phyloP scores from a whole-genome alignment of 2,329 filamentous ascomycete genomes.

The Neofusicoccum cordaticola region DNA sequence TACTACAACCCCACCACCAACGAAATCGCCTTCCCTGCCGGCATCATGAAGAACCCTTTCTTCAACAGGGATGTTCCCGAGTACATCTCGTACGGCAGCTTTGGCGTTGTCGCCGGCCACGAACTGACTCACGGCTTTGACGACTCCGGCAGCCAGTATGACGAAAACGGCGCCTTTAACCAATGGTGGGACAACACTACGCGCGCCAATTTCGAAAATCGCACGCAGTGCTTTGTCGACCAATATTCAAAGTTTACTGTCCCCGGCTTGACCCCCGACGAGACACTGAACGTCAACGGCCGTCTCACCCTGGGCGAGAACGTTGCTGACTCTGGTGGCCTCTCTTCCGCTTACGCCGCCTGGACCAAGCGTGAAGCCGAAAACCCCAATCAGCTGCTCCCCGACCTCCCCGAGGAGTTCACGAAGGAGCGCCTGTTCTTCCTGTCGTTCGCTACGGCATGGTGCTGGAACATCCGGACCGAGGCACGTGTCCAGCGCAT shows the following conservation, averaged over 20 bases:
- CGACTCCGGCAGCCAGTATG: slow-evolving; percentile 62
- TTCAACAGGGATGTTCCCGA: slow-evolving; percentile 62
- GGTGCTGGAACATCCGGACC: slow-evolving; percentile 64
- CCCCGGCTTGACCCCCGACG: slow-evolving; percentile 51
- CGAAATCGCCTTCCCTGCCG: slow-evolving; percentile 67
- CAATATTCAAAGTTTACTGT: slow-evolving; percentile 64
- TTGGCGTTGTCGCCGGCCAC: slow-evolving; percentile 54
- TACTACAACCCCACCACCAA: slow-evolving; percentile 65
- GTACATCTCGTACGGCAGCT: slow-evolving; percentile 67
- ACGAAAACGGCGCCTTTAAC: slow-evolving; percentile 62
- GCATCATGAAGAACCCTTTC: slow-evolving; percentile 66
- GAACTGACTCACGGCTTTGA: slow-evolving; percentile 71
- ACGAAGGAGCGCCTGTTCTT: slow-evolving; percentile 70
- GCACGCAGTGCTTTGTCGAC: slow-evolving; percentile 64
- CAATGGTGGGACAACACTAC: slow-evolving; percentile 66
- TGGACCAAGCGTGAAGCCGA: slow-evolving; percentile 60
- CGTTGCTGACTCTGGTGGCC: slow-evolving; percentile 67
- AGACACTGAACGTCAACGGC: slow-evolving; percentile 61
- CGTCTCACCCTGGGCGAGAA: slow-evolving; percentile 65
- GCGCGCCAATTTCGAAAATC: slow-evolving; percentile 56
- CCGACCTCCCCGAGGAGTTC: slow-evolving; percentile 39
- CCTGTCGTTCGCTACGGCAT: slow-evolving; percentile 61
- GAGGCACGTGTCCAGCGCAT: slow-evolving; percentile 58
- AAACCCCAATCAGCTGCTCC: slow-evolving; percentile 41
- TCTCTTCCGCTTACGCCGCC: slow-evolving; percentile 61